Percentiles rank a stretch among this genome's conserved stretches.
Evolutionary conservation across 2,329 filamentous ascomycete genomes (phyloP).

Genomic region (Colletotrichum salicis): DNA sequence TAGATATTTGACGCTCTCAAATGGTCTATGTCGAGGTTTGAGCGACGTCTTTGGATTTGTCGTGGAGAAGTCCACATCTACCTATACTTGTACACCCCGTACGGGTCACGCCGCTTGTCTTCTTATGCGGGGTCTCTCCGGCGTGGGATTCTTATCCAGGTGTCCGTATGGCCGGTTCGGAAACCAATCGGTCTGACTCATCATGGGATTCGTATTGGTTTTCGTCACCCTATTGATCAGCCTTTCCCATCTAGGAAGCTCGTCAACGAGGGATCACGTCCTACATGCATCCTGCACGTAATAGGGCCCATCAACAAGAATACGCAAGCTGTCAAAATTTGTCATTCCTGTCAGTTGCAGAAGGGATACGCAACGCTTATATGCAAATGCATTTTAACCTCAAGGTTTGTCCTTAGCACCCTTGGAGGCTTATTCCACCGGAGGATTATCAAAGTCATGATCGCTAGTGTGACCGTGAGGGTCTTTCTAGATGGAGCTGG

Average conservation of each 20-base stretch:
- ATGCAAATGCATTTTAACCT: conserved; percentile 10
- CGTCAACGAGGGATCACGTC: not conserved
- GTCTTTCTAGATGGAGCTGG: not conserved
- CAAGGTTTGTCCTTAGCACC: conserved; percentile 16
- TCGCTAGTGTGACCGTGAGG: not conserved
- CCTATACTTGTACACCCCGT: not conserved
- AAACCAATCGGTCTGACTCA: conserved; percentile 30
- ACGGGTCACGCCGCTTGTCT: not conserved
- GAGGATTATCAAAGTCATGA: not conserved
- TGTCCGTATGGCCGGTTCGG: not conserved
- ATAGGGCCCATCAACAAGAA: not conserved
- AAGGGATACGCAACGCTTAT: conserved; percentile 12
- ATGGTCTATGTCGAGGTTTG: not conserved
- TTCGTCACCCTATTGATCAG: not conserved
- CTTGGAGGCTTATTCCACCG: not conserved
- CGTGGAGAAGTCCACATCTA: not conserved
- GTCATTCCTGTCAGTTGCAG: conserved; percentile 16
- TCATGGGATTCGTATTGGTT: not conserved
- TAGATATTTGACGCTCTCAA: not conserved
- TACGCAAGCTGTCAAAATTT: not conserved
- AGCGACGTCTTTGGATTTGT: not conserved
- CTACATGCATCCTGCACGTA: not conserved
- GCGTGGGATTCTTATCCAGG: not conserved
- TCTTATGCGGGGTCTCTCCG: not conserved
- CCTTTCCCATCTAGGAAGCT: conserved; percentile 19